Conservation (phyloP, 2,329 filamentous ascomycete species). For the Hymenoscyphus fructigenus region DNA sequence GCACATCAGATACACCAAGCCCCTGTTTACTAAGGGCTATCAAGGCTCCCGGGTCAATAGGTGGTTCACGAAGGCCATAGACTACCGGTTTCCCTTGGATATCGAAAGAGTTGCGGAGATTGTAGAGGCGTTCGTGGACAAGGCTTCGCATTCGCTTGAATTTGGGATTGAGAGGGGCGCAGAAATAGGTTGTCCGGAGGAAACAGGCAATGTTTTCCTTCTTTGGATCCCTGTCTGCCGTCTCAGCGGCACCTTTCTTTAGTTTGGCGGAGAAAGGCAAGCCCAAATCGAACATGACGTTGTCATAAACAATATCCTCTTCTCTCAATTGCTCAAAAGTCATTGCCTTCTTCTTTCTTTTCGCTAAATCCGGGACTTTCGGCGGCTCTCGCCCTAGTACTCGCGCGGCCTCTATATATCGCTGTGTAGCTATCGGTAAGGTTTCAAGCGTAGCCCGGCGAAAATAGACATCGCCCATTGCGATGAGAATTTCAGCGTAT, state of each 20-base stretch:
- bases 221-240: neutral
- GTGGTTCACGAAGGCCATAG: constrained; percentile 34
- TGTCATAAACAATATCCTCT: constrained; percentile 30
- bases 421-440: constrained; percentile 36
- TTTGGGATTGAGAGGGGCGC: constrained; percentile 32
- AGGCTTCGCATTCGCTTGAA: constrained; percentile 25
- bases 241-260: neutral
- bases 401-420: constrained; percentile 33
- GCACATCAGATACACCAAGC: neutral
- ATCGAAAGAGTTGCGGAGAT: constrained; percentile 37
- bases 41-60: constrained; percentile 33
- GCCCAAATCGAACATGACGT: constrained; percentile 24
- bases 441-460: constrained; percentile 30
- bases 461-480: constrained; percentile 35
- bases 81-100: constrained; percentile 32
- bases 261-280: constrained; percentile 25
- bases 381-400: constrained; percentile 26
- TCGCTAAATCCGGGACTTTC: constrained; percentile 17
- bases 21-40: constrained; percentile 11
- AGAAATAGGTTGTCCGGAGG: constrained; percentile 31
- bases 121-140: constrained; percentile 38
- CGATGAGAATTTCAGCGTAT: constrained; percentile 37
- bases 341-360: constrained; percentile 21
- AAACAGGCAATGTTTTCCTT: constrained; percentile 10
- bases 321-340: constrained; percentile 16